Evolutionary conservation across 140 eudicot genomes (phyloP).

Genomic region (Ambrosia hybrid): DNA sequence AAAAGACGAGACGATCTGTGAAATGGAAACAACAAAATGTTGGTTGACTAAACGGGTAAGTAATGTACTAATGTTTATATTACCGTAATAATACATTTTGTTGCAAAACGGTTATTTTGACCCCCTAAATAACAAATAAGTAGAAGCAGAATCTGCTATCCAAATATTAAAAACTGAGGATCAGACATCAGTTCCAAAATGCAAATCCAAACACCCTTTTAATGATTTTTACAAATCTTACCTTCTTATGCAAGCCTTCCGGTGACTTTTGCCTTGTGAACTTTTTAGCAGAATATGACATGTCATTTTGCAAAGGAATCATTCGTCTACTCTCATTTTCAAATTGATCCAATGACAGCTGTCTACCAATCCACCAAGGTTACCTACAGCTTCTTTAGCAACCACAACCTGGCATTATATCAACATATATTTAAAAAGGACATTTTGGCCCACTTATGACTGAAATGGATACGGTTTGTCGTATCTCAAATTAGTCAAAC

Average conservation of each 20-base stretch:
- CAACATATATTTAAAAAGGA: background rate
- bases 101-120: background rate
- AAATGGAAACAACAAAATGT: background rate
- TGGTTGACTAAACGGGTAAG: background rate
- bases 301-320: slow-evolving; percentile 66
- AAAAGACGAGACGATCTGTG: background rate
- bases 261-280: slow-evolving; percentile 81
- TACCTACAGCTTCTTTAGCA: slow-evolving; percentile 87
- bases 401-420: slow-evolving; percentile 83
- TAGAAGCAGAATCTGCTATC: no score
- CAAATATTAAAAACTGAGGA: no score
- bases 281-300: slow-evolving; percentile 59
- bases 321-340: slow-evolving; percentile 95
- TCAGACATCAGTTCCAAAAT: no score
- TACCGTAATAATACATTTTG: background rate
- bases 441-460: background rate
- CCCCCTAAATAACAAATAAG: no score
- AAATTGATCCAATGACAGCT: slow-evolving; percentile 83
- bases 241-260: slow-evolving; percentile 94
- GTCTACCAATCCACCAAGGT: slow-evolving; percentile 94
- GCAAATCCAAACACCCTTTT: background rate
- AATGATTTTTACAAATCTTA: slow-evolving; percentile 19
- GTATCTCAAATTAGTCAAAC: background rate
- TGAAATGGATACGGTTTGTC: background rate
- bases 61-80: background rate